Conservation (phyloP, 495 filamentous ascomycete genomes). For the Emericellopsis terricola region DNA sequence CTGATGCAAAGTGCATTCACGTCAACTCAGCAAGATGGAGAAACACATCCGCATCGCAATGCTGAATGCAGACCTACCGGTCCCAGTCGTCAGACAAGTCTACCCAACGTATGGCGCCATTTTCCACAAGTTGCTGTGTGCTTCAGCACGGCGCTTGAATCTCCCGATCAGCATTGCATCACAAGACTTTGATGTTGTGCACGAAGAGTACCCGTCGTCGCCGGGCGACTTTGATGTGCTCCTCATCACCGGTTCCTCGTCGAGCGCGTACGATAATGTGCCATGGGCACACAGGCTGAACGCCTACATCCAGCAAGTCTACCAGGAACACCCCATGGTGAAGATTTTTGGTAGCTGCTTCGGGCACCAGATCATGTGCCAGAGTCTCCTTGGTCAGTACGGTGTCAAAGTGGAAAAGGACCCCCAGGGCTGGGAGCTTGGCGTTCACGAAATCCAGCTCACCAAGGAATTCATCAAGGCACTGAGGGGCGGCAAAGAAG, state of each 20-base stretch:
- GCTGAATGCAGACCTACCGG: slow-evolving; percentile 53
- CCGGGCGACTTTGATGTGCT: neutral
- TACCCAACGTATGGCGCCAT: slow-evolving; percentile 54
- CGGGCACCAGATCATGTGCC: slow-evolving; percentile 27
- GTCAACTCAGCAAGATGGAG: neutral
- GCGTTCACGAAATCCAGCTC: slow-evolving; percentile 17
- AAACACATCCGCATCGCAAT: slow-evolving; percentile 47
- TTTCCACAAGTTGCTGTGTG: slow-evolving; percentile 37
- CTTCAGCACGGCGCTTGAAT: neutral
- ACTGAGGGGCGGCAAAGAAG: neutral
- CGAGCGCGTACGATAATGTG: slow-evolving; percentile 2
- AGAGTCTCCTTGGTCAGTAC: slow-evolving; percentile 15
- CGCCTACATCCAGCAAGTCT: slow-evolving; percentile 6
- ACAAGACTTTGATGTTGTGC: neutral
- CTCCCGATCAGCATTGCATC: neutral
- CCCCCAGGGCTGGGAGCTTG: slow-evolving; percentile 19
- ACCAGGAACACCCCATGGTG: slow-evolving; percentile 17
- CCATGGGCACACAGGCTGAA: neutral
- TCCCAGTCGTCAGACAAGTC: slow-evolving; percentile 29
- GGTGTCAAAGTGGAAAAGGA: slow-evolving; percentile 10
- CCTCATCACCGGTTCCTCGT: neutral
- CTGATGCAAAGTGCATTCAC: neutral
- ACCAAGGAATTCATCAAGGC: slow-evolving; percentile 9
- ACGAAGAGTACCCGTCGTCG: slow-evolving; percentile 2
- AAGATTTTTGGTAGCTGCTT: slow-evolving; percentile 32